Conservation (phyloP, 2,329 filamentous ascomycete genomes). For the Beauveria sp. region DNA sequence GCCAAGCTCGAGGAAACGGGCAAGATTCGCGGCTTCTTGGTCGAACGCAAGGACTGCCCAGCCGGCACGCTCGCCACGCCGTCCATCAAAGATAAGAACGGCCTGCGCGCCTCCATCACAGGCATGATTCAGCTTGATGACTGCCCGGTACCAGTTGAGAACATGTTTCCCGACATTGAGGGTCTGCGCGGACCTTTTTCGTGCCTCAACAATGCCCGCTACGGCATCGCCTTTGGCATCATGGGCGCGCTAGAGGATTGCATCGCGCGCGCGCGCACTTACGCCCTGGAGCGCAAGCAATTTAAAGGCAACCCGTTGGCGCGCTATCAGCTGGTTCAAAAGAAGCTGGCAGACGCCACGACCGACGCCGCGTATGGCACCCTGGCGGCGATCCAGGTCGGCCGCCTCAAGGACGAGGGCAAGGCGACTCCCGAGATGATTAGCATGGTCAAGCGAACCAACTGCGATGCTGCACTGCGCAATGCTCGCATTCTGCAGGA, state of each 20-base stretch:
- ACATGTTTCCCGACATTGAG: slow-evolving; percentile 90
- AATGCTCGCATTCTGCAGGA: slow-evolving; percentile 82
- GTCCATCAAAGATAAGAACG: slow-evolving; percentile 89
- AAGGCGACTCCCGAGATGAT: slow-evolving; percentile 93
- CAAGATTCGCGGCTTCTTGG: slow-evolving; percentile 87
- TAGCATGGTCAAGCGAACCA: slow-evolving; percentile 91
- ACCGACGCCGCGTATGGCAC: slow-evolving; percentile 89
- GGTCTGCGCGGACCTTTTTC: slow-evolving; percentile 84
- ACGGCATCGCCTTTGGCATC: slow-evolving; percentile 88
- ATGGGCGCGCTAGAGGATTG: slow-evolving; percentile 94
- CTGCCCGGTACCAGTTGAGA: slow-evolving; percentile 78
- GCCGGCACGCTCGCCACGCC: slow-evolving; percentile 87
- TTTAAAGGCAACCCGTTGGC: slow-evolving; percentile 94
- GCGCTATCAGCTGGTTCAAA: slow-evolving; percentile 94
- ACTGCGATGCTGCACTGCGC: slow-evolving; percentile 81
- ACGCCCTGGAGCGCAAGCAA: slow-evolving; percentile 88
- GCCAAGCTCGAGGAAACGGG: slow-evolving; percentile 85
- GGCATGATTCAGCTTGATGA: slow-evolving; percentile 97
- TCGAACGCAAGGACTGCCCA: slow-evolving; percentile 79
- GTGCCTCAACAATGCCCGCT: slow-evolving; percentile 87
- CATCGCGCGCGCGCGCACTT: slow-evolving; percentile 69
- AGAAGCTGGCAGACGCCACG: slow-evolving; percentile 88
- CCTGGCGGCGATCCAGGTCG: slow-evolving; percentile 85
- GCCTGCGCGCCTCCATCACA: slow-evolving; percentile 84
- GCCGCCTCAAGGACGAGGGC: slow-evolving; percentile 84